These are phyloP conservation scores for Ramaria sp. DNA, from an alignment of 768 basidiomycete genomes.

Conservation along the genomic window DNA sequence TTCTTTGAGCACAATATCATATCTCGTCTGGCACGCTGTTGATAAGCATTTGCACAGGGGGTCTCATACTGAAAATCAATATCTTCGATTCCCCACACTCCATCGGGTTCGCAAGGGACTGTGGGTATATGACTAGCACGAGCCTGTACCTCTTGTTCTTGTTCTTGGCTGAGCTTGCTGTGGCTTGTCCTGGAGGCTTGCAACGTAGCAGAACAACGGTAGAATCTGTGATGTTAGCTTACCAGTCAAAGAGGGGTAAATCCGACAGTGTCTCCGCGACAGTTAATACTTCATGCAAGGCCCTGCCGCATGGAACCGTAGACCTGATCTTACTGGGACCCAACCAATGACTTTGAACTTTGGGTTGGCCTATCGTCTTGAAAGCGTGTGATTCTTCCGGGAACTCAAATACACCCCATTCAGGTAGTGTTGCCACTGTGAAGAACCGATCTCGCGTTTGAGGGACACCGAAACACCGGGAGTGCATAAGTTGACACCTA, in stretches of 20 bases:
- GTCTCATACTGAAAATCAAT: neutral
- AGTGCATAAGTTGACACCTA: slow-evolving; percentile 38
- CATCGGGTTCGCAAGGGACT: neutral
- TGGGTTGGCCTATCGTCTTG: slow-evolving; percentile 14
- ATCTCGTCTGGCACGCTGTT: neutral
- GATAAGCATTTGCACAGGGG: neutral
- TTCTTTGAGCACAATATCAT: neutral
- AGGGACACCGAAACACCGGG: slow-evolving; percentile 45
- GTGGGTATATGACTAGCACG: neutral
- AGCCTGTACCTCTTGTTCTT: neutral
- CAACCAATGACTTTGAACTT: neutral
- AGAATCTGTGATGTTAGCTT: slow-evolving; percentile 10
- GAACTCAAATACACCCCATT: slow-evolving; percentile 19
- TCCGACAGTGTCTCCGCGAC: slow-evolving; percentile 69
- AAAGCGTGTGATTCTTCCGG: slow-evolving; percentile 50
- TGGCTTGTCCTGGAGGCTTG: neutral
- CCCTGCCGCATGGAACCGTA: slow-evolving; percentile 38
- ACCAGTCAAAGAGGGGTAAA: slow-evolving; percentile 69
- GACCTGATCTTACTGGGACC: slow-evolving; percentile 28
- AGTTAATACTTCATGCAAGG: slow-evolving; percentile 45
- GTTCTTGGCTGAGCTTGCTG: neutral
- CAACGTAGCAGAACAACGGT: neutral
- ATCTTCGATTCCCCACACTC: slow-evolving; percentile 2
- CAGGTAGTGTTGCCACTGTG: slow-evolving; percentile 40
- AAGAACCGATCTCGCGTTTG: slow-evolving; percentile 46